These are phyloP conservation scores for Alopecurus myosuroides DNA, from an alignment of 176 grass and related monocot species.

Conservation along the genomic window DNA sequence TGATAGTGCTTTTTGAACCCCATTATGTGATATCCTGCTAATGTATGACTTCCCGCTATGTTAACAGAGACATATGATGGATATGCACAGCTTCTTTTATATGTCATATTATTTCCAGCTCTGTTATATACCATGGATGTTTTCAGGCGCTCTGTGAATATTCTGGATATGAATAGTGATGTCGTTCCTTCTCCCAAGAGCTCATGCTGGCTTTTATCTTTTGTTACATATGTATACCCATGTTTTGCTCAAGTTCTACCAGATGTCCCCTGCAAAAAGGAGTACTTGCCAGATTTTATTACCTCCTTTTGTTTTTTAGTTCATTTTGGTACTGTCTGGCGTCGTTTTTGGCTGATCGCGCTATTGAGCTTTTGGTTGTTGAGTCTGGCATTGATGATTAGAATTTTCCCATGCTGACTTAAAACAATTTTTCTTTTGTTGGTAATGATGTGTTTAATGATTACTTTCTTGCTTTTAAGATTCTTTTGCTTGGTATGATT, in stretches of 20 bases:
- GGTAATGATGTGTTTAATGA: neutral
- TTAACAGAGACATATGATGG: neutral
- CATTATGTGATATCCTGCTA: neutral
- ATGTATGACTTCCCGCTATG: neutral
- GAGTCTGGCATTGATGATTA: neutral
- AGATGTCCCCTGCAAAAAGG: neutral
- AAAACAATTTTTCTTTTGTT: neutral
- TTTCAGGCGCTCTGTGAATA: neutral
- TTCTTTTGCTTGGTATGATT: conserved; percentile 83
- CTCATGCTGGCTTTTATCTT: neutral
- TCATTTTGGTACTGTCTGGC: neutral
- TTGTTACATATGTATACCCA: neutral
- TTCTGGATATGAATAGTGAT: neutral
- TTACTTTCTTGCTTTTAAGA: conserved; percentile 36
- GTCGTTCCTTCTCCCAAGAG: neutral
- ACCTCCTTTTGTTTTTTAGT: neutral
- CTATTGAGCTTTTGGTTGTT: conserved; percentile 13
- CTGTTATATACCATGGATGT: neutral
- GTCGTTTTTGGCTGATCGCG: neutral
- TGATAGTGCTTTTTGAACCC: neutral
- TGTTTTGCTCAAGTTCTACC: neutral
- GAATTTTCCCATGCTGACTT: neutral
- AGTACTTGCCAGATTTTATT: neutral
- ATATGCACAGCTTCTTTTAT: neutral
- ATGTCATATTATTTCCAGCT: neutral